Conservation (phyloP, 2,329 filamentous ascomycete species). For the Colletotrichum sansevieriae region DNA sequence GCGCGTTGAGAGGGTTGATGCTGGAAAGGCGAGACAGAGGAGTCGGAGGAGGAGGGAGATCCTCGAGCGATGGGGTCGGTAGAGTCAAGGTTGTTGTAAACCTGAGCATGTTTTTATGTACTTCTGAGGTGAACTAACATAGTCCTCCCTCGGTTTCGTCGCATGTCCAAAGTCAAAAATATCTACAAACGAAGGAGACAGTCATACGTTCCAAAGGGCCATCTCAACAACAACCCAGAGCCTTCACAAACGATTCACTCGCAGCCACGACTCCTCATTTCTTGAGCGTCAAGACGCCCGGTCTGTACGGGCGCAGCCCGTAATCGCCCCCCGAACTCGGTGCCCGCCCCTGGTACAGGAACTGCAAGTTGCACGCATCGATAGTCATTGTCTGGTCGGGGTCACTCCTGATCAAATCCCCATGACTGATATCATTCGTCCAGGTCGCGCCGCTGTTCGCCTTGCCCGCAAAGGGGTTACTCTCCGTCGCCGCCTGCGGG, state of each 20-base stretch:
- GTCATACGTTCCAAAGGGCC: too few species aligned
- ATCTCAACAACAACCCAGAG: too few species aligned
- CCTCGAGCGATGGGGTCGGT: conserved; percentile 56
- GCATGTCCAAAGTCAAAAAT: too few species aligned
- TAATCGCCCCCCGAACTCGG: conserved; percentile 62
- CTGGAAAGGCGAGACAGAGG: conserved; percentile 52
- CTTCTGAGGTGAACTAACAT: too few species aligned
- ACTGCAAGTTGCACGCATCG: conserved; percentile 73
- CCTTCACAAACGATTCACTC: too few species aligned
- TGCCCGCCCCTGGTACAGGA: conserved; percentile 72
- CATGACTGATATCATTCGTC: conserved; percentile 77
- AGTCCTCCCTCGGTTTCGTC: not conserved
- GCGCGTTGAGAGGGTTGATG: conserved; percentile 55
- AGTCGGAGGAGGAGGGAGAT: conserved; percentile 65
- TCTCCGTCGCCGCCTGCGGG: conserved; percentile 66
- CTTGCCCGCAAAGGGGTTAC: conserved; percentile 74
- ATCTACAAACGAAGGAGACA: too few species aligned
- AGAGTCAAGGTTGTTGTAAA: not conserved
- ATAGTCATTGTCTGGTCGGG: conserved; percentile 73
- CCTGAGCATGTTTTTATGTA: too few species aligned
- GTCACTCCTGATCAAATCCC: conserved; percentile 69
- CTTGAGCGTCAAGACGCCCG: conserved; percentile 63
- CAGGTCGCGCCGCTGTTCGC: conserved; percentile 74
- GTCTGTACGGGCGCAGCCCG: conserved; percentile 64
- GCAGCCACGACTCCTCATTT: not conserved